Conservation (phyloP, 192 early-diverging fungal genomes). For the Linderina pennispora region DNA sequence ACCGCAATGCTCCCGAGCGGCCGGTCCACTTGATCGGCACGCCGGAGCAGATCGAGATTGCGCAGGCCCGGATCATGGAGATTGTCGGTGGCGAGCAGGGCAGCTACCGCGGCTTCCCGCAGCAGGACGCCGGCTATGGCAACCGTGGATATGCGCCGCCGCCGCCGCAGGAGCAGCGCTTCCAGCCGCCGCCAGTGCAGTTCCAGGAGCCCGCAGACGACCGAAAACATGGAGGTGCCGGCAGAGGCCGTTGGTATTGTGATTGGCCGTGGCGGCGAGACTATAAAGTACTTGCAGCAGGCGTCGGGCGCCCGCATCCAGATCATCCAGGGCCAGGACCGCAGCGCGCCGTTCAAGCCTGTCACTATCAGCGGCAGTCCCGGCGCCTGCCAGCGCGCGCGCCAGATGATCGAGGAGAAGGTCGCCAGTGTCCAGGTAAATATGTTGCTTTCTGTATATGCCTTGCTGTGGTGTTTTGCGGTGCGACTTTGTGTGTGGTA, state of each 20-base stretch:
- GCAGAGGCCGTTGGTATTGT: slow-evolving; percentile 32
- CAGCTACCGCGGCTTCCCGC: neutral
- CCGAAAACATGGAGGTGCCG: slow-evolving; percentile 38
- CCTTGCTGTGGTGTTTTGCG: too few relatives aligned
- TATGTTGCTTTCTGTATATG: too few relatives aligned
- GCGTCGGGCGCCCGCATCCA: slow-evolving; percentile 29
- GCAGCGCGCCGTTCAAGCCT: slow-evolving; percentile 17
- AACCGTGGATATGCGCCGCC: slow-evolving; percentile 1
- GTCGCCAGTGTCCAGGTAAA: slow-evolving; percentile 35
- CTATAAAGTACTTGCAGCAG: slow-evolving; percentile 42
- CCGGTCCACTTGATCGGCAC: slow-evolving; percentile 66
- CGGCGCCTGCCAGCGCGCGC: slow-evolving; percentile 23
- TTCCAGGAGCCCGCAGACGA: slow-evolving; percentile 15
- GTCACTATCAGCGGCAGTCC: slow-evolving; percentile 33
- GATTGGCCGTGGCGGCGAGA: slow-evolving; percentile 43
- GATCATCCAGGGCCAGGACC: slow-evolving; percentile 36
- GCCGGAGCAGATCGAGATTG: slow-evolving; percentile 58
- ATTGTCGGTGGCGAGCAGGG: slow-evolving; percentile 49
- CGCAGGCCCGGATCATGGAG: slow-evolving; percentile 69
- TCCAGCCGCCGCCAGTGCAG: neutral
- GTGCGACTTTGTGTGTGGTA: too few relatives aligned
- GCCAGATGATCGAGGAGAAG: slow-evolving; percentile 45
- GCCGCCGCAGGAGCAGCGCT: neutral
- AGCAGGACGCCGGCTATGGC: neutral
- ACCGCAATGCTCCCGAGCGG: slow-evolving; percentile 41